Percentiles rank a stretch among this genome's conserved stretches.
These are phyloP conservation scores for Eucalyptus sp. DNA, from an alignment of 345 rosid genomes.

Conservation along the genomic window DNA sequence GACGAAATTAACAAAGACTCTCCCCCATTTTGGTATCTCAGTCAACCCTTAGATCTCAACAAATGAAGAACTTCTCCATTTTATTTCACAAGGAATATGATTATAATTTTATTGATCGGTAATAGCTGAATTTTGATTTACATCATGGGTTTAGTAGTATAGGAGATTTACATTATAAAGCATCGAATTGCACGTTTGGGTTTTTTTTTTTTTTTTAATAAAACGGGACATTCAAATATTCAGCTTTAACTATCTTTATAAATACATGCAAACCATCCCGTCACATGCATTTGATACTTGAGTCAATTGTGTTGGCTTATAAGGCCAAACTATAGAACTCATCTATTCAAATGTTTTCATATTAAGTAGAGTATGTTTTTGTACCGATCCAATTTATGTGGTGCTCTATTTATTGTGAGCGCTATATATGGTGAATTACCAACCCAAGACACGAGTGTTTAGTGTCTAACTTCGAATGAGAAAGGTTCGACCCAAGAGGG, in stretches of 20 bases:
- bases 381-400: background rate
- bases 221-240: background rate
- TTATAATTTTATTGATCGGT: background rate
- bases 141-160: background rate
- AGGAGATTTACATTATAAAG: background rate
- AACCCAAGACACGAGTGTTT: background rate
- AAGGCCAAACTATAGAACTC: background rate
- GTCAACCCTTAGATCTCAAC: background rate
- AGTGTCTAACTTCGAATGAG: background rate
- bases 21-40: background rate
- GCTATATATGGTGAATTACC: background rate
- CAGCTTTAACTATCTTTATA: background rate
- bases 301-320: background rate
- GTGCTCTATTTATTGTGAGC: background rate
- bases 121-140: background rate
- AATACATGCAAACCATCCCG: background rate
- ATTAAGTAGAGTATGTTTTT: background rate
- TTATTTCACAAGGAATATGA: background rate
- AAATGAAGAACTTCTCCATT: background rate
- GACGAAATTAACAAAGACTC: background rate
- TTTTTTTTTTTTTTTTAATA: background rate
- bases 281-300: background rate
- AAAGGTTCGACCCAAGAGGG: background rate
- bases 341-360: background rate
- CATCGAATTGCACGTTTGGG: fast-evolving